Evolutionary conservation across 176 grass and related monocot genomes (phyloP).

Genomic region (Hyparrhenia diplandra): DNA sequence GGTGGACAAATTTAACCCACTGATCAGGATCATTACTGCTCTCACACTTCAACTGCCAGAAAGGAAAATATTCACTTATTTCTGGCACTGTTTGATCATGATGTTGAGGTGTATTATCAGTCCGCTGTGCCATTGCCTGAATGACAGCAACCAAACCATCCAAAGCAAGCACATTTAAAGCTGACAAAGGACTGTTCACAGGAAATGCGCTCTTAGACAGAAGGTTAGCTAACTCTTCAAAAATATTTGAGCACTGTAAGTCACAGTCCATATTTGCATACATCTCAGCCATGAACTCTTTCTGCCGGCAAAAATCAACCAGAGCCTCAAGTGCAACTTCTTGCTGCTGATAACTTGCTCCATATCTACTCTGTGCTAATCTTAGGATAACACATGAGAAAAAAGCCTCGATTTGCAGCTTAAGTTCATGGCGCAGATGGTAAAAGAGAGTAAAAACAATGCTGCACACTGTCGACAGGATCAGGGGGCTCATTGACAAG

Average conservation of each 20-base stretch:
- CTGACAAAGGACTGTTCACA: conserved; percentile 80
- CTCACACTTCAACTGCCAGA: conserved; percentile 57
- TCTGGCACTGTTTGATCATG: conserved; percentile 51
- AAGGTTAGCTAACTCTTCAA: conserved; percentile 93
- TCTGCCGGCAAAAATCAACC: conserved; percentile 90
- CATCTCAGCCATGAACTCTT: conserved; percentile 98
- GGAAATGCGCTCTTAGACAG: conserved; percentile 94
- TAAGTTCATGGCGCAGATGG: conserved; percentile 74
- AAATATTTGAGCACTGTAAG: conserved; percentile 83
- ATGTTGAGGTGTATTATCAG: conserved; percentile 44
- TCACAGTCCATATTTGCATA: conserved; percentile 98
- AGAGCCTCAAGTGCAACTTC: conserved; percentile 91
- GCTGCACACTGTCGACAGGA: conserved; percentile 86
- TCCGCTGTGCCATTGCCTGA: conserved; percentile 78
- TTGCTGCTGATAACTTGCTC: conserved; percentile 92
- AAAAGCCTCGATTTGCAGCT: conserved; percentile 92
- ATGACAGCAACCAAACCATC: conserved; percentile 89
- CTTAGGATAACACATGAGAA: conserved; percentile 92
- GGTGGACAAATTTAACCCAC: conserved; percentile 88
- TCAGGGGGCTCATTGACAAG: conserved; percentile 88
- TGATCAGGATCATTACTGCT: conserved; percentile 62
- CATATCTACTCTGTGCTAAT: conserved; percentile 79
- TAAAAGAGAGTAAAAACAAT: conserved; percentile 93
- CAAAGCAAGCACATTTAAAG: conserved; percentile 83
- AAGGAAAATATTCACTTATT: conserved; percentile 85